A percentile compares a stretch with the other conserved stretches of the same genome.
Evolutionary conservation across 83 land plant genomes (phyloP).

Genomic region (Diphasiastrum complanatum): DNA sequence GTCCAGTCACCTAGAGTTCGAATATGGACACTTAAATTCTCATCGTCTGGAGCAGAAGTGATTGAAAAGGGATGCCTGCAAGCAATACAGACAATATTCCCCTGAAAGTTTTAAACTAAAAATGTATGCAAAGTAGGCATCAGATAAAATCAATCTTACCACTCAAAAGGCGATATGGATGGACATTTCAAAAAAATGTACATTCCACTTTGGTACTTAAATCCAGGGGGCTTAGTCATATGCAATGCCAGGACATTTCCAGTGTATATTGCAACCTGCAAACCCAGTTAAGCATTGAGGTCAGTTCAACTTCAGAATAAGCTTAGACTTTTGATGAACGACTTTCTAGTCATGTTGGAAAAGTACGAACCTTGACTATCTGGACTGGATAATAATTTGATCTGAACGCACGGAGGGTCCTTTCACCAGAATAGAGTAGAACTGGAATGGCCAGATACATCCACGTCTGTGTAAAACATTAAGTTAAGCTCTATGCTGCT

Average conservation of each 20-base stretch:
- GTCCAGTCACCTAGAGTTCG: conserved; percentile 93
- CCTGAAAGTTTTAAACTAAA: not conserved
- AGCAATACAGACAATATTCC: not conserved
- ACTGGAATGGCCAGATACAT: conserved; percentile 76
- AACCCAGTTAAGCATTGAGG: not conserved
- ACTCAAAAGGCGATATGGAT: conserved; percentile 77
- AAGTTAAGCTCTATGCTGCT: not conserved
- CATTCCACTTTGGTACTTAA: conserved; percentile 87
- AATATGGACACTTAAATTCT: conserved; percentile 77
- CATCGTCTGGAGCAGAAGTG: conserved; percentile 89
- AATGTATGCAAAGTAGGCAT: not conserved
- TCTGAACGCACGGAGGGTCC: conserved; percentile 57
- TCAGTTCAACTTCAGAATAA: not conserved
- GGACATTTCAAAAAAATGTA: conserved; percentile 89
- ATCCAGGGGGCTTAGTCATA: conserved; percentile 78
- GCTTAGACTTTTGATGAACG: too few species aligned
- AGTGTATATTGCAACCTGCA: conserved; percentile 73
- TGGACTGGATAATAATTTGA: conserved; percentile 54
- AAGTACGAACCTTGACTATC: conserved; percentile 49
- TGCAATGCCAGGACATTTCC: conserved; percentile 72
- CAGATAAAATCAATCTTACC: conserved; percentile 42
- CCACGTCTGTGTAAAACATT: conserved; percentile 65
- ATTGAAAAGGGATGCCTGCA: conserved; percentile 95
- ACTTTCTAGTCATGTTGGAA: not conserved
- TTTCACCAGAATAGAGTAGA: conserved; percentile 63